These are phyloP conservation scores for Penicillium paxilli DNA, from an alignment of 495 filamentous ascomycete species.

Conservation along the genomic window DNA sequence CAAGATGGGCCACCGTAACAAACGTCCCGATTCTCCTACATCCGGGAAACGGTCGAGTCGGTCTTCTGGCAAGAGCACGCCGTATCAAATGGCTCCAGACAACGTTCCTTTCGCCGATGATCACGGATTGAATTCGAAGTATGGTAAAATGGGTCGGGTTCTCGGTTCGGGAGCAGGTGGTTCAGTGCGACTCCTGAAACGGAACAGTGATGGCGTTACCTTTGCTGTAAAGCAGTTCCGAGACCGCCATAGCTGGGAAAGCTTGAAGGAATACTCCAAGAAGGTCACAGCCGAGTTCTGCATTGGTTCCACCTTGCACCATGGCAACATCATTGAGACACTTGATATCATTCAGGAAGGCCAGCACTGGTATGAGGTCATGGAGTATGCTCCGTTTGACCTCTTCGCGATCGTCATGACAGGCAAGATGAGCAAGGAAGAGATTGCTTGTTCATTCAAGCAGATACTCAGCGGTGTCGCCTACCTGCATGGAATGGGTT, in stretches of 20 bases:
- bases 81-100: constrained; percentile 53
- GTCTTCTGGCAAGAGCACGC: constrained; percentile 56
- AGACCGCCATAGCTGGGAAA: constrained; percentile 89
- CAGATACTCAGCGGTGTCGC: constrained; percentile 96
- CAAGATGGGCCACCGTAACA: constrained; percentile 66
- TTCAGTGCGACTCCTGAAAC: constrained; percentile 91
- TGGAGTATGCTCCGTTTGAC: constrained; percentile 98
- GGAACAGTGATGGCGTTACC: constrained; percentile 83
- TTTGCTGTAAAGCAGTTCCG: constrained; percentile 99
- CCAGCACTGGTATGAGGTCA: constrained; percentile 95
- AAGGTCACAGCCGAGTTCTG: constrained; percentile 99
- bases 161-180: constrained; percentile 93
- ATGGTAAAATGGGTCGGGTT: constrained; percentile 92
- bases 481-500: constrained; percentile 94
- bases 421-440: constrained; percentile 92
- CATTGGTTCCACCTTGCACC: constrained; percentile 93
- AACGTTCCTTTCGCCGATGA: constrained; percentile 92
- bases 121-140: constrained; percentile 86
- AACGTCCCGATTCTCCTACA: constrained; percentile 63
- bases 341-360: constrained; percentile 96
- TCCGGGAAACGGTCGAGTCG: constrained; percentile 41
- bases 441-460: constrained; percentile 86
- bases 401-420: constrained; percentile 99
- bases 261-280: constrained; percentile 92
- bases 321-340: constrained; percentile 98